Evolutionary conservation across 352 stramenopile species (phyloP), one percentile per base, ranked within the genome.

Genomic region (Thalassiosira exigua): DNA sequence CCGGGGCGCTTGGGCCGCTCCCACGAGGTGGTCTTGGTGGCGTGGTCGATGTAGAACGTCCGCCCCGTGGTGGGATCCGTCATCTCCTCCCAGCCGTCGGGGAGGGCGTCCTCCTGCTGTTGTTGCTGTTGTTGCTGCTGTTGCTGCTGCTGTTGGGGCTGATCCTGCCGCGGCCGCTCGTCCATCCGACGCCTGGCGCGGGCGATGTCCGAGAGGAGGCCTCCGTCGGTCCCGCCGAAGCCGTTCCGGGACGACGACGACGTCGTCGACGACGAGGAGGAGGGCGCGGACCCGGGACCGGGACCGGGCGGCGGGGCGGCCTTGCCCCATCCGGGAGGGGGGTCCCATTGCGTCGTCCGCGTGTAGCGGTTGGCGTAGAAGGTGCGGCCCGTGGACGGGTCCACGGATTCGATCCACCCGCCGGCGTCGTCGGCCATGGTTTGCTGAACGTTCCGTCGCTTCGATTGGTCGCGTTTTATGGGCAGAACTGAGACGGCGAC

Each of bases 281-380:
- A 14, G 5, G 5, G 7, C 7, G 7, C 22, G 50, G 7, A 14
- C 14, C 36, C 36, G 7, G 7, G 7, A 14, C 36, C 36, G n/a
- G n/a, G n/a, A n/a, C n/a, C n/a, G n/a, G n/a, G n/a, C n/a, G n/a
- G n/a, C n/a, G n/a, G n/a, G 36, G 7, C 36, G 7, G 11, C 71
- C 21, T 83, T 78, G 4, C 79, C 60, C 87, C 87, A 93, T 24
- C 74, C 77, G 7, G 74, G 51, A 12, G 87, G 87, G 27, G 81
- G 64, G 59, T 91, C 84, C 87, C 87, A 93, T 61, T 92, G 85
- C n/a, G 87, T 93, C 39, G 84, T 90, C 24, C 87, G 69, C 0
- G 85, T 93, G 26, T 82, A 74, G 33, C 74, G 61, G 73, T 93
- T 92, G 11, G 87, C 87, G 68, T 90, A 93, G 54, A 91, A 93